Evolutionary conservation across 1,139 yeast genomes (phyloP).

Genomic region (Pichia sp.): DNA sequence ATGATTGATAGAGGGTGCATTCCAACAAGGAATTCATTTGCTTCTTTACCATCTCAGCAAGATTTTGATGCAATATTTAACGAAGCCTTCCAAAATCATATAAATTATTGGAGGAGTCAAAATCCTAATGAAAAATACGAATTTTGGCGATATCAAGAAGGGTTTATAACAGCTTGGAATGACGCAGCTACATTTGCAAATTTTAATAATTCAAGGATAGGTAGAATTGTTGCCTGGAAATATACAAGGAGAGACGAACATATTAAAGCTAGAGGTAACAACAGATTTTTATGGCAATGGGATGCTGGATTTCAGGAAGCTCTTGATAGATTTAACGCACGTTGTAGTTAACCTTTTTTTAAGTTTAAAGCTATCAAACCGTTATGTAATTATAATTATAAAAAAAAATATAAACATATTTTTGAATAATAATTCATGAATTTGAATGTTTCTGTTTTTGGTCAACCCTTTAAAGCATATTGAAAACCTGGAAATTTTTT

Average conservation of each 20-base stretch:
- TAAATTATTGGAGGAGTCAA: slow-evolving; percentile 60
- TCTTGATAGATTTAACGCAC: slow-evolving; percentile 6
- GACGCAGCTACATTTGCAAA: slow-evolving; percentile 65
- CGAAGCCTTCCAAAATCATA: slow-evolving; percentile 42
- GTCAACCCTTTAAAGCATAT: no score
- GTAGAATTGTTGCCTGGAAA: slow-evolving; percentile 68
- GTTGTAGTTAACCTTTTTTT: background rate
- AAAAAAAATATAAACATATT: no score
- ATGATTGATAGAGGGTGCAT: slow-evolving; percentile 67
- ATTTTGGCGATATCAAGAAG: slow-evolving; percentile 75
- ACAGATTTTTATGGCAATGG: slow-evolving; percentile 75
- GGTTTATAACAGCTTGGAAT: slow-evolving; percentile 65
- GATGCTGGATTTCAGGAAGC: slow-evolving; percentile 77
- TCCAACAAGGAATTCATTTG: slow-evolving; percentile 28
- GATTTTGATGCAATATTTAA: slow-evolving; percentile 40
- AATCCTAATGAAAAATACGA: slow-evolving; percentile 60
- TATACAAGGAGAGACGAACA: slow-evolving; percentile 52
- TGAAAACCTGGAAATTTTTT: no score
- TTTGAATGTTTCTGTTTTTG: no score
- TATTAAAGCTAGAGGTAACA: slow-evolving; percentile 45
- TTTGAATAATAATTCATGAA: no score
- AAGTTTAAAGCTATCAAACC: no score
- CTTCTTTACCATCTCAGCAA: slow-evolving; percentile 34
- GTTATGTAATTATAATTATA: no score
- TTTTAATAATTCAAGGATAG: slow-evolving; percentile 64